phyloP scores from a whole-genome alignment of 73 alveolate species.

The Paramecium caudatum region DNA sequence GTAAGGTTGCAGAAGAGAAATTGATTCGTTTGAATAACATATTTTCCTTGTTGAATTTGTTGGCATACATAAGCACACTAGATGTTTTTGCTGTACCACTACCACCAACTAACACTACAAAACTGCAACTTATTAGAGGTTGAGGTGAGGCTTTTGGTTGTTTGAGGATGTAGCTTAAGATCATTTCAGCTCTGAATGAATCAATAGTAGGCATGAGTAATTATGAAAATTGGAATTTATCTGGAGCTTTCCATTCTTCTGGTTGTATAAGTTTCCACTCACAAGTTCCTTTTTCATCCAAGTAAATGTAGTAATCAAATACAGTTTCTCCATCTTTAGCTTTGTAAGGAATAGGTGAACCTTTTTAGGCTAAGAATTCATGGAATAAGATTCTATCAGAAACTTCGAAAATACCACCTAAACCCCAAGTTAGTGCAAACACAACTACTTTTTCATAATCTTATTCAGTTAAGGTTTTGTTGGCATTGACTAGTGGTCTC shows the following conservation, averaged over 20 bases:
- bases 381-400: constrained; percentile 98
- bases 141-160: constrained; percentile 82
- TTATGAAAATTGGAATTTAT: constrained; percentile 97
- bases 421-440: constrained; percentile 96
- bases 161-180: constrained; percentile 91
- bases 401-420: constrained; percentile 99
- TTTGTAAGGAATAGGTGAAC: constrained; percentile 95
- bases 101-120: constrained; percentile 89
- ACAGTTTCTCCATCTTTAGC: constrained; percentile 95
- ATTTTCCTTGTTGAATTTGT: constrained; percentile 86
- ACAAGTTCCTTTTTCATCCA: constrained; percentile 96
- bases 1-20: constrained; percentile 99
- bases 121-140: constrained; percentile 78
- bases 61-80: constrained; percentile 96
- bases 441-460: constrained; percentile 92
- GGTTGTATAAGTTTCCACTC: constrained; percentile 82
- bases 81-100: constrained; percentile 99
- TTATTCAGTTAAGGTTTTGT: constrained; percentile 86
- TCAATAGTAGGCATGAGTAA: constrained; percentile 99
- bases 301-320: constrained; percentile 91
- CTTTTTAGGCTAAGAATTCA: constrained; percentile 91
- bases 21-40: constrained; percentile 98
- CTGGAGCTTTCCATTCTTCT: constrained; percentile 92
- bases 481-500: constrained; percentile 84
- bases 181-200: constrained; percentile 99